Evolutionary conservation across 2,329 filamentous ascomycete species (phyloP).

Genomic region (Eurotiales sp.): DNA sequence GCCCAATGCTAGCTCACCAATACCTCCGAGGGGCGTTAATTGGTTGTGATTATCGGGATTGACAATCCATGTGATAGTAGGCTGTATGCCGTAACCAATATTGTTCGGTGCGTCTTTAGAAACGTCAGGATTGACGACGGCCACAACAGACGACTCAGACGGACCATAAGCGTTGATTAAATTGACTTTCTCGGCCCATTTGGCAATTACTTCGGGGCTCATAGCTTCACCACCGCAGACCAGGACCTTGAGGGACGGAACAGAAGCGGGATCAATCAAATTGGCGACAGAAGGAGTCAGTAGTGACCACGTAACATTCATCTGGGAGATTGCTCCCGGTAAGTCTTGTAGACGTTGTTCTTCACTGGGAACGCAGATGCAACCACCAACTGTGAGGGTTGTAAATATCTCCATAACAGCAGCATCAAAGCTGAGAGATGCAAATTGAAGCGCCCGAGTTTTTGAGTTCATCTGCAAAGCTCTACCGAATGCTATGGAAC

Average conservation of each 20-base stretch:
- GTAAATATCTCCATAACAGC: constrained; percentile 54
- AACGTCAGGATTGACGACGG: constrained; percentile 16
- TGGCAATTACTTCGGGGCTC: constrained; percentile 31
- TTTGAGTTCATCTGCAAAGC: constrained; percentile 48
- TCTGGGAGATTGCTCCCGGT: constrained; percentile 45
- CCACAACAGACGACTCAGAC: constrained; percentile 12
- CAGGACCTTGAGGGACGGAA: constrained; percentile 37
- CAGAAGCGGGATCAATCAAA: constrained; percentile 29
- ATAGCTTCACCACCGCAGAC: constrained; percentile 43
- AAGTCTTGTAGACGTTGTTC: constrained; percentile 35
- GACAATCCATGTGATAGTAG: constrained; percentile 46
- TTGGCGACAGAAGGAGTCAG: constrained; percentile 59
- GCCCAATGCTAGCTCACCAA: constrained; percentile 41
- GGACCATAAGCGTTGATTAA: constrained; percentile 14
- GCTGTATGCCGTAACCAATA: constrained; percentile 27
- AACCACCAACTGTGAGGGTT: constrained; percentile 55
- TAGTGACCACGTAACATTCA: constrained; percentile 49
- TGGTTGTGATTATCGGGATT: constrained; percentile 43
- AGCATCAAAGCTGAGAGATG: constrained; percentile 54
- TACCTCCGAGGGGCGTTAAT: constrained; percentile 40
- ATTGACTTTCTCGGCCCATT: constrained; percentile 12
- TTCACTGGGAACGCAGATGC: constrained; percentile 56
- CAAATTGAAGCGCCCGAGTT: constrained; percentile 60
- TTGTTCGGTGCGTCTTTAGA: constrained; percentile 30
- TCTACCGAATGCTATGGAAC: constrained; percentile 50